These are phyloP conservation scores for Eucalyptus sp. DNA, from an alignment of 345 rosid species.

Conservation along the genomic window DNA sequence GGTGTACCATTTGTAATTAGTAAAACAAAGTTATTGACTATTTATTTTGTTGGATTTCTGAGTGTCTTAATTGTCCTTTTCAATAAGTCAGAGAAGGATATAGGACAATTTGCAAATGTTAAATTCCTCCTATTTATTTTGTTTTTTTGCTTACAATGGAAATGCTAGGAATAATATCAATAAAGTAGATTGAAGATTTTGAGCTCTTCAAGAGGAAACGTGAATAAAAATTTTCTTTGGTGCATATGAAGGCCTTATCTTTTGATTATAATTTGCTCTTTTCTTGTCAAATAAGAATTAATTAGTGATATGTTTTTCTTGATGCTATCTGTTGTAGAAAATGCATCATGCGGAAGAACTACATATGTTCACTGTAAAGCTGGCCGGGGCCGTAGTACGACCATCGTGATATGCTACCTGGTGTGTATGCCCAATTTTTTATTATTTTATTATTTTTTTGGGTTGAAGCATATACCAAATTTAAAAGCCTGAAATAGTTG, in stretches of 20 bases:
- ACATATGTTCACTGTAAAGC: constrained; percentile 99
- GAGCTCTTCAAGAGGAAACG: not conserved
- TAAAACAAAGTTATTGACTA: not conserved
- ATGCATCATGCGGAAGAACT: constrained; percentile 37
- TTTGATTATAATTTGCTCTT: not conserved
- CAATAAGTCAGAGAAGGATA: not conserved
- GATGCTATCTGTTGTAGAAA: constrained; percentile 30
- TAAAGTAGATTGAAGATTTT: not conserved
- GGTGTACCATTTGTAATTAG: not conserved
- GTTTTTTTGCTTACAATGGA: not conserved
- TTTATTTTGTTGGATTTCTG: not conserved
- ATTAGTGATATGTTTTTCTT: not conserved
- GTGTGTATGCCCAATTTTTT: constrained; percentile 19
- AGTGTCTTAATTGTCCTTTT: not conserved
- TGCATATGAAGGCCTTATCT: not conserved
- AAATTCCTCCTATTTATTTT: not conserved
- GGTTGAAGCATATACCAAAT: not conserved
- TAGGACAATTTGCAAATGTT: not conserved
- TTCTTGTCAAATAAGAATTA: not conserved
- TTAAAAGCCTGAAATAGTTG: not conserved
- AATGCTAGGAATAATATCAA: not conserved
- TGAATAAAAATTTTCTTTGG: not conserved
- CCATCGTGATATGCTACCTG: constrained; percentile 85
- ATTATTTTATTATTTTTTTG: too few species aligned
- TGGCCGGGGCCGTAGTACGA: constrained; percentile 97